These are phyloP conservation scores for Leucocoprinus birnbaumii DNA, from an alignment of 768 basidiomycete genomes.

Conservation along the genomic window DNA sequence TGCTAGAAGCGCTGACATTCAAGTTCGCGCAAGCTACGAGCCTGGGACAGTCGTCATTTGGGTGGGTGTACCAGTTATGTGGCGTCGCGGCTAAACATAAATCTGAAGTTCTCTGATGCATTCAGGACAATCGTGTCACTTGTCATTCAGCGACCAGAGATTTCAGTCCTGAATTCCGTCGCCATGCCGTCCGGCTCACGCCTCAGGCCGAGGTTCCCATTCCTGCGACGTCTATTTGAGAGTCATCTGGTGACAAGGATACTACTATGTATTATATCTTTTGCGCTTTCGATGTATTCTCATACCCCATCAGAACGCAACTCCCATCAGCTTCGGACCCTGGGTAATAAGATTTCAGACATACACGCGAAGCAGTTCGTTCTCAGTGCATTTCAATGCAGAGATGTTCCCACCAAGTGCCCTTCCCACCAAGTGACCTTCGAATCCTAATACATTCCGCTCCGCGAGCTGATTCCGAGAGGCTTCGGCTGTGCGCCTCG, in stretches of 20 bases:
- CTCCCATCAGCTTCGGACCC: no score
- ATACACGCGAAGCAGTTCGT: no score
- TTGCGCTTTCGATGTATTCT: no score
- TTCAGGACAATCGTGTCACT: slow-evolving; percentile 45
- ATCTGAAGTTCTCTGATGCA: not conserved
- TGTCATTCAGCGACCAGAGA: slow-evolving; percentile 44
- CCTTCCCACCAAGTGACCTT: no score
- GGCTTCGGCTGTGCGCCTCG: no score
- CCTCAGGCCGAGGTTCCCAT: slow-evolving; percentile 44
- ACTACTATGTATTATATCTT: not conserved
- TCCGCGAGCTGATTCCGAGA: no score
- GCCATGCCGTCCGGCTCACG: slow-evolving; percentile 49
- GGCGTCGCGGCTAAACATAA: not conserved
- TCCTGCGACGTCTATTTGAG: not conserved
- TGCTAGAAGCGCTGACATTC: slow-evolving; percentile 47
- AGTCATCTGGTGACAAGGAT: no score
- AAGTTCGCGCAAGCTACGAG: slow-evolving; percentile 45
- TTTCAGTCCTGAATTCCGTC: slow-evolving; percentile 30
- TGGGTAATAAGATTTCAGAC: no score
- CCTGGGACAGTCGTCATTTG: slow-evolving; percentile 58
- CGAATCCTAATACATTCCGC: no score
- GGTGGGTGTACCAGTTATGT: slow-evolving; percentile 26
- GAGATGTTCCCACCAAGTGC: no score
- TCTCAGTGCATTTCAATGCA: no score
- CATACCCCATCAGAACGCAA: no score